Evolutionary conservation across 805 yeast genomes (phyloP), one percentile per base, ranked within the genome.

Genomic region (Nakazawaea peltata): DNA sequence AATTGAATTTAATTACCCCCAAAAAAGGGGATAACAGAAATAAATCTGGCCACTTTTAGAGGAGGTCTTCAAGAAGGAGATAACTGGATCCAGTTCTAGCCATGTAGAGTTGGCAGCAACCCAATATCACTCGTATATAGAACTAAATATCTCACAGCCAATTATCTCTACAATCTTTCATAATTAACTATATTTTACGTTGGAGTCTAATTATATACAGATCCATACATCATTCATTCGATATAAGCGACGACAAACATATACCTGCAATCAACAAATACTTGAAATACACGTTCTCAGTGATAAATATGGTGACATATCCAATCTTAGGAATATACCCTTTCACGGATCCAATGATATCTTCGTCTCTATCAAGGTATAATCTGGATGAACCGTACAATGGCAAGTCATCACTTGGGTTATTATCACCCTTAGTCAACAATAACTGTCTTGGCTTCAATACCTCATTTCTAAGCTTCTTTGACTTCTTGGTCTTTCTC

Each of bases 341-440:
- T 58, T 80, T 80, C n/a, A 90, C 98, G 2, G 87, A 77, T 2
- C 97, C 97, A 6, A 85, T 76, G 34, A 92, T 70, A 51, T 92
- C 97, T 11, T 61, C 66, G 27, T 77, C 70, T 44, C 88, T 77
- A 47, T 84, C 77, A 48, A 92, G 64, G 49, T 92, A 92, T 31
- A 64, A 65, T 50, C 85, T 88, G 37, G 74, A 76, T 44, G 74
- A 69, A 1, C 87, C 82, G 53, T 92, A 92, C 30, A 92, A 67
- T 12, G 85, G 80, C 45, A 92, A 67, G 57, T 92, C 98, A 57
- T 92, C 94, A 34, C 82, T 78, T 3, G 88, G 84, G 54, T 92
- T 92, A 56, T 92, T 92, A 57, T 92, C 98, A 56, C 98, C 98
- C 57, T 92, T 92, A 1, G 98, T 92, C 41, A 92, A 68, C 33